Evolutionary conservation across 495 filamentous ascomycete genomes (phyloP).

Genomic region (Hypoxylon crocopeplum): DNA sequence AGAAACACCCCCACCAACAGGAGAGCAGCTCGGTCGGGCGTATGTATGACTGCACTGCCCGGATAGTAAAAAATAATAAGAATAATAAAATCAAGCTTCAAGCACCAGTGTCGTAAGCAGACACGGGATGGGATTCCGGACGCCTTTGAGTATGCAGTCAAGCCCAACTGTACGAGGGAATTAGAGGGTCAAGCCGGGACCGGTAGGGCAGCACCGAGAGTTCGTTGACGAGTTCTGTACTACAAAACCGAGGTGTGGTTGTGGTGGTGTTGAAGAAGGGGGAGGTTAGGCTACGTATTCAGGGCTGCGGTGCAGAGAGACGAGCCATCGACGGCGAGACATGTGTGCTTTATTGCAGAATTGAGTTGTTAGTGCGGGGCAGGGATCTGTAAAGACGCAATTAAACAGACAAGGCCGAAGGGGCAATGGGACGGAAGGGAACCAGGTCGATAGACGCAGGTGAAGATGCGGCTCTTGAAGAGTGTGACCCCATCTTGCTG

Average conservation of each 20-base stretch:
- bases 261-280: slow-evolving; percentile 49
- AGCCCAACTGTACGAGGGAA: slow-evolving; percentile 57
- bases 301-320: slow-evolving; percentile 55
- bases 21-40: slow-evolving; percentile 33
- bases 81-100: background rate
- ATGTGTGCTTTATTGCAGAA: slow-evolving; percentile 69
- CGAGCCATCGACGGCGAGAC: slow-evolving; percentile 62
- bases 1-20: slow-evolving; percentile 41
- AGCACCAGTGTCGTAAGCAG: slow-evolving; percentile 24
- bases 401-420: slow-evolving; percentile 53
- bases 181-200: slow-evolving; percentile 37
- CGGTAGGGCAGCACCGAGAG: slow-evolving; percentile 46
- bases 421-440: slow-evolving; percentile 51
- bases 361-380: slow-evolving; percentile 57
- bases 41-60: slow-evolving; percentile 34
- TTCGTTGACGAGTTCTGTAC: slow-evolving; percentile 52
- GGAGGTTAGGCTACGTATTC: slow-evolving; percentile 59
- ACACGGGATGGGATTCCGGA: slow-evolving; percentile 45
- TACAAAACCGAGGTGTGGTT: slow-evolving; percentile 50
- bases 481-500: slow-evolving; percentile 77
- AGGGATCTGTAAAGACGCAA: slow-evolving; percentile 56
- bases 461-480: slow-evolving; percentile 67
- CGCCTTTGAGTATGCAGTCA: slow-evolving; percentile 59
- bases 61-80: slow-evolving; percentile 24
- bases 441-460: slow-evolving; percentile 60